Percentiles rank a stretch among this genome's conserved stretches.
Conservation (phyloP, 1,284 basidiomycete species). For the Heliocybe sulcata region DNA sequence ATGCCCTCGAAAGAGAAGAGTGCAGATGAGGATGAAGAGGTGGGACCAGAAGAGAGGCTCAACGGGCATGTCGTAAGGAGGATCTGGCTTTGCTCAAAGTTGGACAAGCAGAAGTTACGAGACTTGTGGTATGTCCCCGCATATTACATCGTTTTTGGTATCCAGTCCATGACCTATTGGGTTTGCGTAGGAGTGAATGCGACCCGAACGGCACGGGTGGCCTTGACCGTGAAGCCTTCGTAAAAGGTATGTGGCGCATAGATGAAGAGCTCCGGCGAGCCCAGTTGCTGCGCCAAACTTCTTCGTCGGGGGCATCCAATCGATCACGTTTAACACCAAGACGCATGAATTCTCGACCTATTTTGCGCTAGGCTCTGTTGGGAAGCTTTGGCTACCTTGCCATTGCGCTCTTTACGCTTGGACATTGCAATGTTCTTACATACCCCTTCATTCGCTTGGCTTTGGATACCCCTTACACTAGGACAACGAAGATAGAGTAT, state of each 20-base stretch:
- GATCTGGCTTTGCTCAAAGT: conserved; percentile 58
- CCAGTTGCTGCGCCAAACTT: conserved; percentile 32
- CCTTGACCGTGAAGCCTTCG: conserved; percentile 59
- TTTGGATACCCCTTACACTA: neutral
- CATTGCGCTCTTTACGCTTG: too few species aligned
- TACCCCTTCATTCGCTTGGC: neutral
- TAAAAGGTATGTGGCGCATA: conserved; percentile 76
- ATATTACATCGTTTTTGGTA: conserved; percentile 2
- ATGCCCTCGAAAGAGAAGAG: conserved; percentile 10
- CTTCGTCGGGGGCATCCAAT: conserved; percentile 22
- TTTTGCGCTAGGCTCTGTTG: neutral
- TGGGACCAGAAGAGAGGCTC: conserved; percentile 38
- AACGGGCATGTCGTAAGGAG: conserved; percentile 46
- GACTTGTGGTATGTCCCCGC: conserved; percentile 55
- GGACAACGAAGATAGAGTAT: neutral
- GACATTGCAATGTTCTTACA: neutral
- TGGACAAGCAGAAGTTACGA: conserved; percentile 43
- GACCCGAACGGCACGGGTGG: conserved; percentile 47
- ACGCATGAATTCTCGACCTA: neutral
- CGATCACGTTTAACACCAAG: neutral
- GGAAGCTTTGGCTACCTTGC: neutral
- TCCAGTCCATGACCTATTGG: neutral
- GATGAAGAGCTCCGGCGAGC: conserved; percentile 73
- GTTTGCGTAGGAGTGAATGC: conserved; percentile 55
- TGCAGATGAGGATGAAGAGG: conserved; percentile 25